These are phyloP conservation scores for Colletotrichum incanum DNA, from an alignment of 2,329 filamentous ascomycete genomes.

Conservation along the genomic window DNA sequence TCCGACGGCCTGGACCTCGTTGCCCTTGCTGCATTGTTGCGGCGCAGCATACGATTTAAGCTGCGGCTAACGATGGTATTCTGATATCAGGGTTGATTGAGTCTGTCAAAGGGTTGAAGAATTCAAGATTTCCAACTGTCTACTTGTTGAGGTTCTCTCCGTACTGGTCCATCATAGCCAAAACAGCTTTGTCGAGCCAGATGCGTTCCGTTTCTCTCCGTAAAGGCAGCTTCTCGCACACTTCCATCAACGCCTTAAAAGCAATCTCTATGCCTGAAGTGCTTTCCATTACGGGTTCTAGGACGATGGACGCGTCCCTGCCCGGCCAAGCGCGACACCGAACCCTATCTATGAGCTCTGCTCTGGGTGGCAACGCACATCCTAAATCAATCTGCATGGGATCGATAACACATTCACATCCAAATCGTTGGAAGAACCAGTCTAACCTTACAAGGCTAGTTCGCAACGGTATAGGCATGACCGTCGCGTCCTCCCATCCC, in stretches of 20 bases:
- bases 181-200: constrained; percentile 6
- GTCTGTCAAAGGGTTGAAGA: neutral
- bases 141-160: neutral
- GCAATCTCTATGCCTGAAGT: neutral
- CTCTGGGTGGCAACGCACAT: neutral
- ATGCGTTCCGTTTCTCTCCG: neutral
- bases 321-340: neutral
- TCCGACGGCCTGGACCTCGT: neutral
- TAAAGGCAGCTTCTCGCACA: neutral
- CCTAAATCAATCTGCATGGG: constrained; percentile 5
- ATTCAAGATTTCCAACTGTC: neutral
- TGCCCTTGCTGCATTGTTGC: neutral
- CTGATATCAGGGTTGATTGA: too few relatives aligned
- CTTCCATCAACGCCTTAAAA: neutral
- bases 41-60: neutral
- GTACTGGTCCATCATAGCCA: neutral
- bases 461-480: constrained; percentile 33
- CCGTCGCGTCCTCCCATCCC: constrained; percentile 38
- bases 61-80: neutral
- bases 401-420: neutral
- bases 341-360: neutral
- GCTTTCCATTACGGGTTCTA: constrained; percentile 3
- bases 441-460: constrained; percentile 12
- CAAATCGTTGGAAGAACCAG: neutral
- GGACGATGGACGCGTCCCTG: neutral